Base-by-base conservation (phyloP, 768 basidiomycete species). In the Rhodotorula babjevae region DNA sequence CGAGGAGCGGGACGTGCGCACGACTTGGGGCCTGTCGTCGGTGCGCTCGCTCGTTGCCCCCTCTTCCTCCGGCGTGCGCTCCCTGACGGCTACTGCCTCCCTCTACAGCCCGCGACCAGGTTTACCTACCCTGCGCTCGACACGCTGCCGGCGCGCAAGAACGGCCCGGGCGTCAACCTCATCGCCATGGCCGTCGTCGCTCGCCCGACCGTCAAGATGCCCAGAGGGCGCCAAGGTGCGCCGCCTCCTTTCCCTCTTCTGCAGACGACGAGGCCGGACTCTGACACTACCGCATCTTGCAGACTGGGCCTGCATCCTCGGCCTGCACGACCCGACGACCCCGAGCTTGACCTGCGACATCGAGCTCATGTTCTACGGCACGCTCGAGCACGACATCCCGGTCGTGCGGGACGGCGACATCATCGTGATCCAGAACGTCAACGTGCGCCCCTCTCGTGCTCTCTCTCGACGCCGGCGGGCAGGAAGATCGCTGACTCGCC, bases 251-350 rank as follows among this genome's bases (percentile, higher is more conserved):
- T 7, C 6, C 40, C n/a, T 0, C 16, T 4, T 27, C 65, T n/a
- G n/a, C n/a, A n/a, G n/a, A n/a, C n/a, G n/a, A n/a, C 11, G 15
- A 7, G 19, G 44, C 25, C 47, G 12, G 0, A 3, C 40, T 12
- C 6, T 19, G 33, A 33, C 57, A 27, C 7, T 29, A 11, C 36
- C n/a, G n/a, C n/a, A n/a, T n/a, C n/a, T n/a, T n/a, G 27, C 40
- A 52, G 63, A 59, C n/a, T 57, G 49, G 58, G 10, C 0, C 2
- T 57, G 31, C 44, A 21, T 46, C 1, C 15, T 65, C 10, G 36
- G 19, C 44, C 64, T 71, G 16, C 57, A 62, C 63, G 69, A 71
- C 55, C 69, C 69, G n/a, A 71, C 69, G 1, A 29, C 29, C 21
- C 40, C 33, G 0, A 18, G 21, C 12, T 10, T 25, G 16, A 29